Base-by-base conservation (phyloP, 257 asterid genomes). In the Salvia miltiorrhiza region DNA sequence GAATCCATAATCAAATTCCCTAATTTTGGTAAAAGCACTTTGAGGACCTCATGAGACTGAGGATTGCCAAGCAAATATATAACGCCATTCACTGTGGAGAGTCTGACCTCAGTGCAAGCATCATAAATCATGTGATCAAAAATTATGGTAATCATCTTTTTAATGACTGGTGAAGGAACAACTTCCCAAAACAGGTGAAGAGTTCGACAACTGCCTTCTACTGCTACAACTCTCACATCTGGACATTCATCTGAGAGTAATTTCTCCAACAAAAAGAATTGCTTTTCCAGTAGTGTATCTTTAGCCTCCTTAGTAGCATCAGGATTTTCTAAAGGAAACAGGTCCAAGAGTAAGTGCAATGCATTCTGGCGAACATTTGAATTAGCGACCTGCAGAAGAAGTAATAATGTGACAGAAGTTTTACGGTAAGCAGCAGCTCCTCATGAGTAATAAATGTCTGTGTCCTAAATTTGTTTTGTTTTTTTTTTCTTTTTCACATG, bases 301-400 rank as follows among this genome's bases (percentile, higher is more conserved):
- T 87, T 85, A 57, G 72, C 89, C 82, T 94, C 99, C 79, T 89
- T 94, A 47, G 92, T 94, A 56, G 97, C 80, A 71, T 88, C 93
- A 30, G 99, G 99, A 79, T 91, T 95, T 80, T 87, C 97, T 13
- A 94, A 81, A 63, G 99, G 99, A 73, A 94, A 87, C 79, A 94
- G 79, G 77, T 94, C 97, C 12, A 94, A 76, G 43, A 94, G 86
- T 74, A 94, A 80, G 85, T 84, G 87, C 80, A 94, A 65, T 39
- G 97, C 90, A 81, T 94, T 94, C 73, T 85, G 96, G 62, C 99
- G 97, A 62, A 94, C 99, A 80, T 85, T 89, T 53, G 99, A 89
- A 78, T 94, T 94, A 24, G 97, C 96, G 47, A 82, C 97, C 99
- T 94, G 92, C 80, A 64, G 43, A 65, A 55, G 44, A 69, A 75